Conservation (phyloP, 257 asterid genomes). For the Solanum infundibuliforme region DNA sequence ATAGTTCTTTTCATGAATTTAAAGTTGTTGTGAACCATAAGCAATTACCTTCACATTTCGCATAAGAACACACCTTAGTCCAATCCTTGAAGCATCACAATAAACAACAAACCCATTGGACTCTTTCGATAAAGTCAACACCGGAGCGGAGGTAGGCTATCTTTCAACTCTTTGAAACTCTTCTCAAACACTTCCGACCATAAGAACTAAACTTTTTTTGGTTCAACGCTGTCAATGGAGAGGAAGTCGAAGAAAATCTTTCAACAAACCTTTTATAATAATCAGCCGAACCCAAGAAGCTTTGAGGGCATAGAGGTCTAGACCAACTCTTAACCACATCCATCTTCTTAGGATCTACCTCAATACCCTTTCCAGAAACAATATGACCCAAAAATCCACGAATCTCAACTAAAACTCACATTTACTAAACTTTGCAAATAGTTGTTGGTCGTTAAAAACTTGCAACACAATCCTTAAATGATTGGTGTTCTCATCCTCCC, state of each 20-base stretch:
- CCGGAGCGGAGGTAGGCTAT: not conserved
- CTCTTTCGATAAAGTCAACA: not conserved
- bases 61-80: not conserved
- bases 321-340: not conserved
- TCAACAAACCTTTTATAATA: too few relatives aligned
- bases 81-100: not conserved
- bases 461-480: not conserved
- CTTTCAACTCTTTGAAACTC: not conserved
- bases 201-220: not conserved
- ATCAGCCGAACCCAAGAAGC: not conserved
- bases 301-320: not conserved
- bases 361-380: not conserved
- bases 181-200: not conserved
- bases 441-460: not conserved
- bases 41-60: not conserved
- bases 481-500: not conserved
- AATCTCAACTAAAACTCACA: not conserved
- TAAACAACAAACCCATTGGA: not conserved
- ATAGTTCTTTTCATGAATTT: not conserved
- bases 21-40: not conserved
- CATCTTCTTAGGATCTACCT: not conserved
- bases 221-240: not conserved
- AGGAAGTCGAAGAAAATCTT: too few relatives aligned
- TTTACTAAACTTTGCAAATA: too few relatives aligned
- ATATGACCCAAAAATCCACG: not conserved